Percentiles rank a stretch among this genome's conserved stretches.
These are phyloP conservation scores for Candida tallmaniae DNA, from an alignment of 805 yeast genomes.

Conservation along the genomic window DNA sequence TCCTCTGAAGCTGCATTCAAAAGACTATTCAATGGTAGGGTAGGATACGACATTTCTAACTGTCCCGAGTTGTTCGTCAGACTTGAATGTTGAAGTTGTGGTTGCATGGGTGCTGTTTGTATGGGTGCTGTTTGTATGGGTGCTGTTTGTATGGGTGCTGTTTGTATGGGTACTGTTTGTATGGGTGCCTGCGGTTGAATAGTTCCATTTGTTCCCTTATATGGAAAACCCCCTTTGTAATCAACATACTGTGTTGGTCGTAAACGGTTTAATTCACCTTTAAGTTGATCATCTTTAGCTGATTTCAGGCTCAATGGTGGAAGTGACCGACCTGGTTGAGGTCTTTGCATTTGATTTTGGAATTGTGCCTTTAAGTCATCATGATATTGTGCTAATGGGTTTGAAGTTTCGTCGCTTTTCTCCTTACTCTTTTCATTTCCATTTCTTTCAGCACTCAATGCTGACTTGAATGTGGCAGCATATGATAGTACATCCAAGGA, in stretches of 20 bases:
- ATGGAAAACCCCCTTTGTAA: no score
- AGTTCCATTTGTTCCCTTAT: no score
- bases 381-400: not conserved
- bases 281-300: no score
- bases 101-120: no score
- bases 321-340: no score
- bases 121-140: not conserved
- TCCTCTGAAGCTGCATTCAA: no score
- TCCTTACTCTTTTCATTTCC: not conserved
- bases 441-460: not conserved
- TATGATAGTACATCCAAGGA: slow-evolving; percentile 36
- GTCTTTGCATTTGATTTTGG: not conserved
- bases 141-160: not conserved
- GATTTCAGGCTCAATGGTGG: no score
- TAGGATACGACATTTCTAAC: not conserved
- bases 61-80: not conserved
- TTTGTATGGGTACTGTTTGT: not conserved
- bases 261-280: no score
- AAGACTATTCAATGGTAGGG: no score
- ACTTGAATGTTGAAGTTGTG: not conserved
- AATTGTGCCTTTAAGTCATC: not conserved
- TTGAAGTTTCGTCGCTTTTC: not conserved
- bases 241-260: no score
- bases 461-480: slow-evolving; percentile 35
- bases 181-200: not conserved